Evolutionary conservation across 73 alveolate species (phyloP).

Genomic region (Paramecium sonneborni): DNA sequence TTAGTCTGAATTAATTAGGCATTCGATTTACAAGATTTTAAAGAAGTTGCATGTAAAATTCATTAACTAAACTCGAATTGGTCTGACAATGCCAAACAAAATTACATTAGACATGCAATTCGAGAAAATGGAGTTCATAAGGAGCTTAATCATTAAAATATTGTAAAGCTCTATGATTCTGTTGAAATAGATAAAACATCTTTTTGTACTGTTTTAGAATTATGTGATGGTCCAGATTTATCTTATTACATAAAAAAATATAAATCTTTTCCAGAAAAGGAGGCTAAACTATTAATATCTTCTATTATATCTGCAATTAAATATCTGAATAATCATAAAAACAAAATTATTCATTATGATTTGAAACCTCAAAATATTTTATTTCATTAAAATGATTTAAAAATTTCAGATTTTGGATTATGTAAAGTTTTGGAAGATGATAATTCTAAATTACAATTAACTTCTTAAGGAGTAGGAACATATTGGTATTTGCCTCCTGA

Average conservation of each 20-base stretch:
- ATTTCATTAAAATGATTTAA: slow-evolving; percentile 83
- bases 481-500: slow-evolving; percentile 95
- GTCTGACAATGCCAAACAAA: slow-evolving; percentile 67
- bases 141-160: slow-evolving; percentile 81
- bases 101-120: slow-evolving; percentile 83
- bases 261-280: slow-evolving; percentile 82
- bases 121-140: slow-evolving; percentile 86
- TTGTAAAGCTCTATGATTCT: slow-evolving; percentile 83
- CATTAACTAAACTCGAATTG: slow-evolving; percentile 68
- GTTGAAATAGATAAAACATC: slow-evolving; percentile 90
- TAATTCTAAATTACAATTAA: slow-evolving; percentile 79
- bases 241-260: slow-evolving; percentile 80
- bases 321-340: slow-evolving; percentile 81
- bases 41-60: slow-evolving; percentile 76
- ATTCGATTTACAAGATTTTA: slow-evolving; percentile 69
- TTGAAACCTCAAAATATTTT: slow-evolving; percentile 88
- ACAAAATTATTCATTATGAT: slow-evolving; percentile 89
- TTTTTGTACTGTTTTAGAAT: slow-evolving; percentile 85
- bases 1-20: slow-evolving; percentile 19
- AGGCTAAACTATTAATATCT: slow-evolving; percentile 85
- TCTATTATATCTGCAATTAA: slow-evolving; percentile 84
- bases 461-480: slow-evolving; percentile 93
- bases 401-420: slow-evolving; percentile 92
- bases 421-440: slow-evolving; percentile 85
- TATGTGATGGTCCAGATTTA: slow-evolving; percentile 89